Evolutionary conservation across 2,329 filamentous ascomycete genomes (phyloP).

Genomic region (Thielaviopsis punctulata): DNA sequence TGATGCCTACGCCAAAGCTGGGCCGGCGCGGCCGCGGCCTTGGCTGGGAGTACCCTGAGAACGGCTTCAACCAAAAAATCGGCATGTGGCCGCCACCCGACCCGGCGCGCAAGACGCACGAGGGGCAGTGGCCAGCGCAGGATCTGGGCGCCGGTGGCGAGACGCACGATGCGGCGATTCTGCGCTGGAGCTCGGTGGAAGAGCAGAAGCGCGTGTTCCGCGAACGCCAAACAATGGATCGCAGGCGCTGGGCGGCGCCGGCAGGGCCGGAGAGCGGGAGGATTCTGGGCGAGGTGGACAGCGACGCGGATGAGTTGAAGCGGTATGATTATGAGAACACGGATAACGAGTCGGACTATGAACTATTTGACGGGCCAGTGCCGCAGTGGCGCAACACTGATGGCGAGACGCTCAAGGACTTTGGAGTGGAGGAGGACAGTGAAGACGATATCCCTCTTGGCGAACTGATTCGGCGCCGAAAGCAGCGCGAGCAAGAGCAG

Average conservation of each 20-base stretch:
- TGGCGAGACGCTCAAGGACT: slow-evolving; percentile 57
- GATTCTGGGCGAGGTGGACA: slow-evolving; percentile 25
- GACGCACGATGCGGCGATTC: slow-evolving; percentile 17
- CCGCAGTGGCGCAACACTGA: slow-evolving; percentile 58
- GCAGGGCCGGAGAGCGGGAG: slow-evolving; percentile 33
- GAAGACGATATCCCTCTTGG: slow-evolving; percentile 49
- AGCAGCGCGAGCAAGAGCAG: slow-evolving; percentile 19
- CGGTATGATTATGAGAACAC: slow-evolving; percentile 28
- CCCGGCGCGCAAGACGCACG: slow-evolving; percentile 39
- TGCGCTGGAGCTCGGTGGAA: slow-evolving; percentile 19
- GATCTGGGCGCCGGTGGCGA: slow-evolving; percentile 17
- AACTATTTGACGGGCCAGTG: slow-evolving; percentile 15
- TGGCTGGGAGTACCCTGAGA: slow-evolving; percentile 52
- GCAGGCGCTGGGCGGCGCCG: slow-evolving; percentile 24
- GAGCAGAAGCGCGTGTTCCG: slow-evolving; percentile 32
- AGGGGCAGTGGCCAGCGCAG: slow-evolving; percentile 22
- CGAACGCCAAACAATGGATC: slow-evolving; percentile 31
- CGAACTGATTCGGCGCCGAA: slow-evolving; percentile 44
- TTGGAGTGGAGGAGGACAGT: slow-evolving; percentile 51
- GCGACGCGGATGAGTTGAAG: slow-evolving; percentile 27
- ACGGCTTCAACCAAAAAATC: slow-evolving; percentile 52
- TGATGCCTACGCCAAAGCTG: slow-evolving; percentile 34
- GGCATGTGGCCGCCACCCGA: slow-evolving; percentile 47
- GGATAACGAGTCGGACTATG: slow-evolving; percentile 25
- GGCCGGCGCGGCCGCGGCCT: slow-evolving; percentile 22